Base-by-base conservation (phyloP, 768 basidiomycete genomes). In the Mycena indigotica region DNA sequence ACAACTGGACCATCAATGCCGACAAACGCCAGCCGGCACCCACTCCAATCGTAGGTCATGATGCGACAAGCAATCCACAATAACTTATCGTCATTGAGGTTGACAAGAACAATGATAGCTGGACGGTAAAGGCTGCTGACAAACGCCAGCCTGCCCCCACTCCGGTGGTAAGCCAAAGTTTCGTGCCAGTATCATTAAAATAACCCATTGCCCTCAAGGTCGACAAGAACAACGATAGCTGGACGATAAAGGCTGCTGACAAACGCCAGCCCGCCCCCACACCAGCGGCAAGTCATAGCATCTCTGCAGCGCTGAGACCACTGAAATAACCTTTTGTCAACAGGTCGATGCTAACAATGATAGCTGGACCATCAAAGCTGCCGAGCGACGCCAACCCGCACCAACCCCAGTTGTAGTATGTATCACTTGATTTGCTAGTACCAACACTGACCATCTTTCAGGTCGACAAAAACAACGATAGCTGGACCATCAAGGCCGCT, bases 1-100 rank as follows among this genome's bases (percentile, higher is more conserved):
- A 56, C 16, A 25, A 19, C 17, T 56, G 55, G 55, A 50, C 48
- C 13, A 29, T 50, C 48, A 8, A 50, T 12, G 23, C 6, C 25
- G 48, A 12, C 13, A 21, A 28, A 8, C 41, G 41, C 21, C 8
- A 8, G 8, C 41, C 41, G 12, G 41, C 41, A 16, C 41, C 41
- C 8, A 44, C 41, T 21, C 41, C 41, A 8, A 21, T 44, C 41
- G 41, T 44, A 23, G 23, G 41, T 19, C 32, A n/a, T n/a, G n/a
- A n/a, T n/a, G n/a, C n/a, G n/a, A n/a, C n/a, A n/a, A n/a, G n/a
- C n/a, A n/a, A n/a, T n/a, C n/a, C n/a, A n/a, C n/a, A n/a, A n/a
- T n/a, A n/a, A n/a, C n/a, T n/a, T n/a, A n/a, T n/a, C n/a, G n/a
- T n/a, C n/a, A n/a, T n/a, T n/a, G n/a, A 35, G 32, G 10, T 35